phyloP scores from a whole-genome alignment of 2,329 filamentous ascomycete species.

The Aspergillus sp. region DNA sequence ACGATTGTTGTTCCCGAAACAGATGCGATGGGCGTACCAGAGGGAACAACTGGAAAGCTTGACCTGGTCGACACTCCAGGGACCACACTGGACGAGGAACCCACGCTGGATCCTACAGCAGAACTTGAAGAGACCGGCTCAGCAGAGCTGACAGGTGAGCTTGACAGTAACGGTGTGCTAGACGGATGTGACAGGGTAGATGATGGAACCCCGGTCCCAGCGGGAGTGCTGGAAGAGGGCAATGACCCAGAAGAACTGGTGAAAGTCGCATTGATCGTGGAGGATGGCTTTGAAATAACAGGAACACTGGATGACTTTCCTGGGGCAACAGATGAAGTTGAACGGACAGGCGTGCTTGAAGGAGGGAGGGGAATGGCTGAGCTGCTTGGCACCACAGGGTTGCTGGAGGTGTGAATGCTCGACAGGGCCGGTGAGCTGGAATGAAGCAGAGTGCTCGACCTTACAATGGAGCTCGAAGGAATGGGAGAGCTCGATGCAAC shows the following conservation, averaged over 20 bases:
- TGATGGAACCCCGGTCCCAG: background rate
- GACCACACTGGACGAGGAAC: background rate
- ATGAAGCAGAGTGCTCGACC: conserved; percentile 1
- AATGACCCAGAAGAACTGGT: background rate
- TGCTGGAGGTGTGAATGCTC: background rate
- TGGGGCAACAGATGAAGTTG: background rate
- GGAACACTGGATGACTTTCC: background rate
- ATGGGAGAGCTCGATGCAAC: conserved; percentile 2
- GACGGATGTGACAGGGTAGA: background rate
- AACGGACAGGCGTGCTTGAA: background rate
- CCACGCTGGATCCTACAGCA: background rate
- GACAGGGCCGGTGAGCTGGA: background rate
- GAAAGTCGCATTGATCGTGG: background rate
- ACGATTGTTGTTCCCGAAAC: conserved; percentile 8
- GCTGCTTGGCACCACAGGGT: background rate
- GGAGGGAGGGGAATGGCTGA: background rate
- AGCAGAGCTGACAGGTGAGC: background rate
- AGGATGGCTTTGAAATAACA: background rate
- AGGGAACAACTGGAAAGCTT: background rate
- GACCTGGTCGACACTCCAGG: background rate
- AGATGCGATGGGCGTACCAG: background rate
- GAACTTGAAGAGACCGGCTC: conserved; percentile 3
- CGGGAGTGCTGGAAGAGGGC: background rate
- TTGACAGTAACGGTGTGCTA: background rate
- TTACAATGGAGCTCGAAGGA: conserved; percentile 1